Evolutionary conservation across 306 rosid genomes (phyloP).

Genomic region (Herpetospermum pedunculosum): DNA sequence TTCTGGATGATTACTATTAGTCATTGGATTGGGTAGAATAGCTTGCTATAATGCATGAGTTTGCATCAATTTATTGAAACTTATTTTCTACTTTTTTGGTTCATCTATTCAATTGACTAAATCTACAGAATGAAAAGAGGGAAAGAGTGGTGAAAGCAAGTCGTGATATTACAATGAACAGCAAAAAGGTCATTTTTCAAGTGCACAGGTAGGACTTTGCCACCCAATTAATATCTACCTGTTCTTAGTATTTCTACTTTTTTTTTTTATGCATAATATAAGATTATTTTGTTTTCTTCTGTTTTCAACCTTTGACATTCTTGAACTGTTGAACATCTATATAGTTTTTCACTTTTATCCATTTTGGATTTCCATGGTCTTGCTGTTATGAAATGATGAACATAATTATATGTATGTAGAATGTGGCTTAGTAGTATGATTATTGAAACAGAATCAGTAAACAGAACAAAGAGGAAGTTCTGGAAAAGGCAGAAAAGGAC

Average conservation of each 20-base stretch:
- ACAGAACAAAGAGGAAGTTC: slow-evolving; percentile 63
- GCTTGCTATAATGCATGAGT: not conserved
- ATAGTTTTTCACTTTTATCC: not conserved
- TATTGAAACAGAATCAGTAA: slow-evolving; percentile 55
- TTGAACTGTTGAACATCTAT: not conserved
- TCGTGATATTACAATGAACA: slow-evolving; percentile 83
- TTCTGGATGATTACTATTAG: not conserved
- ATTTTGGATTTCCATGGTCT: not conserved
- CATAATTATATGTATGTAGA: not conserved
- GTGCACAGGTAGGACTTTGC: slow-evolving; percentile 68
- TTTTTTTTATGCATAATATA: not conserved
- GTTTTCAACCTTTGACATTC: not conserved
- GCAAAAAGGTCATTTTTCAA: slow-evolving; percentile 96
- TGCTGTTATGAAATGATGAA: not conserved
- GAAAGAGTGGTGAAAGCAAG: slow-evolving; percentile 92
- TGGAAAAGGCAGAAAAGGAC: slow-evolving; percentile 87
- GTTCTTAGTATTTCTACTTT: not conserved
- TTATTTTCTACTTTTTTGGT: not conserved
- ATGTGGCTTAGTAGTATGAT: slow-evolving; percentile 3
- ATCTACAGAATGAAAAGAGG: slow-evolving; percentile 74
- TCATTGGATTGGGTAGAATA: not conserved
- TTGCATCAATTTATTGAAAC: not conserved
- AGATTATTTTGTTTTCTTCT: not conserved
- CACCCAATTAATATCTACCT: not conserved
- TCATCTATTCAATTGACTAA: not conserved